Conservation (phyloP, 2,329 filamentous ascomycete species). For the Cytospora piceicola region DNA sequence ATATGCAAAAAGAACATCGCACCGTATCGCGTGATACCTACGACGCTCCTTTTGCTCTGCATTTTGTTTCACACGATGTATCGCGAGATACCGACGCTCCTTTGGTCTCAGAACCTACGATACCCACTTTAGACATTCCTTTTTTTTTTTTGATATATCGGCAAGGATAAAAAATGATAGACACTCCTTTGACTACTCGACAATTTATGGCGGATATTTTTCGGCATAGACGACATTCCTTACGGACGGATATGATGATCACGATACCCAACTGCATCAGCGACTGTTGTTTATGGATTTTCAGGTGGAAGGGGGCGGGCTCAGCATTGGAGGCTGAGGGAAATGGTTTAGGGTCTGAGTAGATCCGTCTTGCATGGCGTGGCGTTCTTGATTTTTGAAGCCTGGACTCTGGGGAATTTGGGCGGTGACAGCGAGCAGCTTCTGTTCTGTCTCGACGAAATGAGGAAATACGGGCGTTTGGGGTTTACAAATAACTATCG, state of each 20-base stretch:
- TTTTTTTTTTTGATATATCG: conserved; percentile 39
- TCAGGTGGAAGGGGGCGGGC: conserved; percentile 22
- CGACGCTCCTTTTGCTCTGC: conserved; percentile 37
- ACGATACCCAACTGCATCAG: conserved; percentile 59
- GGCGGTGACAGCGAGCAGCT: conserved; percentile 9
- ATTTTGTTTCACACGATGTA: conserved; percentile 34
- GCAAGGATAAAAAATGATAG: conserved; percentile 43
- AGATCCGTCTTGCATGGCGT: conserved; percentile 28
- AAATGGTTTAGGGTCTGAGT: conserved; percentile 5
- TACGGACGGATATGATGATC: conserved; percentile 47
- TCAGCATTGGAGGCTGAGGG: conserved; percentile 8
- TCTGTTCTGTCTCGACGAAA: conserved; percentile 10
- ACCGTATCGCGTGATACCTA: conserved; percentile 40
- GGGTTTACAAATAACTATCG: conserved; percentile 14
- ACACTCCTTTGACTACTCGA: conserved; percentile 38
- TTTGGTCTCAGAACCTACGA: conserved; percentile 39
- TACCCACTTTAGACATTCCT: conserved; percentile 53
- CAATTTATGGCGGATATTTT: conserved; percentile 42
- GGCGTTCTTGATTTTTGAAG: conserved; percentile 26
- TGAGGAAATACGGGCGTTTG: conserved; percentile 20
- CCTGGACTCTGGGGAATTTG: neutral
- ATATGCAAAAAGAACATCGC: conserved; percentile 34
- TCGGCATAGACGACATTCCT: conserved; percentile 51
- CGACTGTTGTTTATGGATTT: conserved; percentile 44
- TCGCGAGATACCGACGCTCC: conserved; percentile 38